Evolutionary conservation across 2,329 filamentous ascomycete genomes (phyloP).

Genomic region (Fusarium concolor): DNA sequence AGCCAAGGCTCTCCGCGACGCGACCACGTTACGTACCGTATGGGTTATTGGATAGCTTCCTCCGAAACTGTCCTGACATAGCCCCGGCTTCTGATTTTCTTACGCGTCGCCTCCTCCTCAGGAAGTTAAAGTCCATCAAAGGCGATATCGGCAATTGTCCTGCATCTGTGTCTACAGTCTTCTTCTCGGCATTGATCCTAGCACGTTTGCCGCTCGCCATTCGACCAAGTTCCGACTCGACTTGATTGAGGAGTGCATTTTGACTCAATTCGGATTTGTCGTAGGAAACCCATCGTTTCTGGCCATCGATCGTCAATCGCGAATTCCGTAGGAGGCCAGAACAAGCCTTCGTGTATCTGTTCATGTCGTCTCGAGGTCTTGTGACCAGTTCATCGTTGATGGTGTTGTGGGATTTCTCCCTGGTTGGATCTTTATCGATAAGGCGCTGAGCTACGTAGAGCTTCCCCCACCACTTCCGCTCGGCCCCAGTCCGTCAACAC

Average conservation of each 20-base stretch:
- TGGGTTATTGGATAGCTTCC: constrained; percentile 69
- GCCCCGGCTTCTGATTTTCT: constrained; percentile 51
- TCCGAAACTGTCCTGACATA: constrained; percentile 62
- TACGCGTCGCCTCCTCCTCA: constrained; percentile 57
- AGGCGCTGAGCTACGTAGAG: constrained; percentile 35
- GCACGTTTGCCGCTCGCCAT: constrained; percentile 47
- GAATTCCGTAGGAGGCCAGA: constrained; percentile 17
- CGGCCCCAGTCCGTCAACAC: constrained; percentile 20
- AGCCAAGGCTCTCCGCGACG: neutral
- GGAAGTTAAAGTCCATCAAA: constrained; percentile 64
- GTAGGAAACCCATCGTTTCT: constrained; percentile 51
- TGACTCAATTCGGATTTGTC: constrained; percentile 46
- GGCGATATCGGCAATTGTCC: constrained; percentile 66
- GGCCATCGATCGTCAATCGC: constrained; percentile 5
- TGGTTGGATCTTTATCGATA: constrained; percentile 34
- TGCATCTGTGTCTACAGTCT: constrained; percentile 58
- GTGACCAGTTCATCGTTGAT: constrained; percentile 32
- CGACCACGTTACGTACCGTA: constrained; percentile 65
- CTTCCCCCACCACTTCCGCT: constrained; percentile 43
- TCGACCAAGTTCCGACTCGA: constrained; percentile 50
- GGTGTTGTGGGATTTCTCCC: constrained; percentile 11
- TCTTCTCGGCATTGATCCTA: constrained; percentile 54
- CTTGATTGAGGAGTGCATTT: constrained; percentile 48
- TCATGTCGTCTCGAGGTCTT: constrained; percentile 44
- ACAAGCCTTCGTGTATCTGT: constrained; percentile 40